These are phyloP conservation scores for Suillus subluteus DNA, from an alignment of 768 basidiomycete species.

Conservation along the genomic window DNA sequence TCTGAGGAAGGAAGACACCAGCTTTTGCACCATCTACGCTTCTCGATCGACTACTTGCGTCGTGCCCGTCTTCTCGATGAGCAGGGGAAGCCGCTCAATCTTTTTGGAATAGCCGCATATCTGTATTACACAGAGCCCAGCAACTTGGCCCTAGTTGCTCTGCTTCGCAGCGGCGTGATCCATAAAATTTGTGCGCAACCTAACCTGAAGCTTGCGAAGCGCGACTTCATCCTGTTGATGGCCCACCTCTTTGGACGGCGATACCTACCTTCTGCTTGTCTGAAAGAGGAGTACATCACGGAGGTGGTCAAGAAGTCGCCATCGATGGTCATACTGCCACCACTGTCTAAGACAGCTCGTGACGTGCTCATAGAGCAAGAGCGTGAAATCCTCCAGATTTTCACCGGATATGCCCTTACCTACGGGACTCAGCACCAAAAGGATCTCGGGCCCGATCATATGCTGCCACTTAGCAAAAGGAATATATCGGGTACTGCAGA, in stretches of 20 bases:
- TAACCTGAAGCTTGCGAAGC: constrained; percentile 44
- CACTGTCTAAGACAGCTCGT: constrained; percentile 45
- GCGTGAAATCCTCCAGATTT: constrained; percentile 53
- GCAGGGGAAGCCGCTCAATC: constrained; percentile 58
- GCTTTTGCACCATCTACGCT: constrained; percentile 66
- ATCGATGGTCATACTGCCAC: constrained; percentile 59
- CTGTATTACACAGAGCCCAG: constrained; percentile 70
- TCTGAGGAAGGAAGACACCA: constrained; percentile 59
- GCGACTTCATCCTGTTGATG: constrained; percentile 56
- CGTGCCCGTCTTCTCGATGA: constrained; percentile 56
- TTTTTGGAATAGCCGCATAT: constrained; percentile 56
- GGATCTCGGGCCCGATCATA: constrained; percentile 45
- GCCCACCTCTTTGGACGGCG: constrained; percentile 70
- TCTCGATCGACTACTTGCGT: constrained; percentile 72
- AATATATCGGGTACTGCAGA: constrained; percentile 24
- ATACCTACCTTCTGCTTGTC: constrained; percentile 49
- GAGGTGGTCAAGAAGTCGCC: constrained; percentile 48
- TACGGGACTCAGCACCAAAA: constrained; percentile 45
- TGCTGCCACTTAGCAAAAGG: constrained; percentile 52
- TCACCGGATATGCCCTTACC: constrained; percentile 55
- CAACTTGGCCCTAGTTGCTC: constrained; percentile 65
- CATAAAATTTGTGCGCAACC: constrained; percentile 56
- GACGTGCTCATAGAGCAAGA: constrained; percentile 50
- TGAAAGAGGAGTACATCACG: constrained; percentile 39
- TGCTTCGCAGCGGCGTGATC: constrained; percentile 60